Conservation (phyloP, 352 stramenopile species). For the Thraustotheca clavata region DNA sequence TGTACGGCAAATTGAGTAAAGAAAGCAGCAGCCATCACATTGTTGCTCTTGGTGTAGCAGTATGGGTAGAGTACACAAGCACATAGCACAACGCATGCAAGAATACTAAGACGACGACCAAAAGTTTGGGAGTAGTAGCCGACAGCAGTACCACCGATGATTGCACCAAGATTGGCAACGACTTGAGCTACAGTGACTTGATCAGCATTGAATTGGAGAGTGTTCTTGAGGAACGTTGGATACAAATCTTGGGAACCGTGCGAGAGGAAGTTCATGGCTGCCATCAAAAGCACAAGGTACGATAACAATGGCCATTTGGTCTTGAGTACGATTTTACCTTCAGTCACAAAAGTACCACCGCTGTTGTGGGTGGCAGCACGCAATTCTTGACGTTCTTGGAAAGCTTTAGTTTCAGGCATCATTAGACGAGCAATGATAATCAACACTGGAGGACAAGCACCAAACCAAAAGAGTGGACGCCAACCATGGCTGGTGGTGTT, state of each 20-base stretch:
- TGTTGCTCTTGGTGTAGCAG: slow-evolving; percentile 27
- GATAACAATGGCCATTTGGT: slow-evolving; percentile 35
- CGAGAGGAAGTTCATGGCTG: slow-evolving; percentile 41
- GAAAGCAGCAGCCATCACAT: slow-evolving; percentile 32
- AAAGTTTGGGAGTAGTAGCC: slow-evolving; percentile 50
- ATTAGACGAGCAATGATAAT: slow-evolving; percentile 38
- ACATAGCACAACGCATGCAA: slow-evolving; percentile 28
- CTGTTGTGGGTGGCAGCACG: not conserved
- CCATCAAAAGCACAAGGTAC: slow-evolving; percentile 39
- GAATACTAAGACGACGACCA: slow-evolving; percentile 36
- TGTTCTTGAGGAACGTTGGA: slow-evolving; percentile 44
- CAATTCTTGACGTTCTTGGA: not conserved
- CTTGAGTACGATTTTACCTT: slow-evolving; percentile 36
- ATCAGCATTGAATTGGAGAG: slow-evolving; percentile 35
- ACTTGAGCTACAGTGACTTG: slow-evolving; percentile 41
- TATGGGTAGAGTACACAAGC: slow-evolving; percentile 42
- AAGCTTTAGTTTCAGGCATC: slow-evolving; percentile 22
- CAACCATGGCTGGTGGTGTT: slow-evolving; percentile 35
- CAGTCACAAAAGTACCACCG: slow-evolving; percentile 29
- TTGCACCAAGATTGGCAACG: slow-evolving; percentile 39
- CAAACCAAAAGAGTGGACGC: slow-evolving; percentile 40
- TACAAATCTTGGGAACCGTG: slow-evolving; percentile 41
- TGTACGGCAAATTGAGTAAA: slow-evolving; percentile 46
- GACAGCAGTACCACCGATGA: slow-evolving; percentile 36
- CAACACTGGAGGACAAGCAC: slow-evolving; percentile 32